phyloP scores from a whole-genome alignment of 768 basidiomycete genomes.

The Trametes cingulata region DNA sequence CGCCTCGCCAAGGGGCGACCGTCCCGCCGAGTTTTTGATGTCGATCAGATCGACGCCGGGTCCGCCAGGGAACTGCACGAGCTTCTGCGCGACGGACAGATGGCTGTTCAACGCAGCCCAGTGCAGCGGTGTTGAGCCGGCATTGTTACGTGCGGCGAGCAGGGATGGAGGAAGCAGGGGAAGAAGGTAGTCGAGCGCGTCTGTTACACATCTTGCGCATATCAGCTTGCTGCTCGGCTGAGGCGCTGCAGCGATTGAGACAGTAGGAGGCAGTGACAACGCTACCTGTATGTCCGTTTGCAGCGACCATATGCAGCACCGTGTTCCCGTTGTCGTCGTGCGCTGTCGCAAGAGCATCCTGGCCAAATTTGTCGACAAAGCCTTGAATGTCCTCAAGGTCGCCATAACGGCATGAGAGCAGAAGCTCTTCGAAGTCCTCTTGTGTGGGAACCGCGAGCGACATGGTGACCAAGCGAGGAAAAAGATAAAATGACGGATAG shows the following conservation, averaged over 20 bases:
- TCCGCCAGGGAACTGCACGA: conserved; percentile 57
- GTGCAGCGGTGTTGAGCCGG: conserved; percentile 84
- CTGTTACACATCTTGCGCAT: conserved; percentile 54
- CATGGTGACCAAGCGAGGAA: neutral
- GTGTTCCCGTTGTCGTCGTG: conserved; percentile 81
- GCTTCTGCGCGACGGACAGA: conserved; percentile 56
- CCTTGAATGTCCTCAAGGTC: conserved; percentile 76
- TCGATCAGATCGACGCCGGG: conserved; percentile 73
- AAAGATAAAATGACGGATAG: neutral
- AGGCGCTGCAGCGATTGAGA: neutral
- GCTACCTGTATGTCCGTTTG: conserved; percentile 87
- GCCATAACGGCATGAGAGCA: conserved; percentile 86
- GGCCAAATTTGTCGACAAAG: conserved; percentile 63
- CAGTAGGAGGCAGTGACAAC: conserved; percentile 8
- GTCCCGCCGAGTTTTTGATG: conserved; percentile 70
- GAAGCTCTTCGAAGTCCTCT: conserved; percentile 67
- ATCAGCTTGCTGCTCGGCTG: conserved; percentile 36
- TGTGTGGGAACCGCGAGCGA: conserved; percentile 16
- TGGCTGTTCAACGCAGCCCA: conserved; percentile 91
- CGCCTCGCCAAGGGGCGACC: conserved; percentile 79
- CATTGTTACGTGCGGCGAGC: conserved; percentile 61
- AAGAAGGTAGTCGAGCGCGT: conserved; percentile 74
- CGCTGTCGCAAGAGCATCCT: conserved; percentile 45
- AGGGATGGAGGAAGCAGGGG: conserved; percentile 55
- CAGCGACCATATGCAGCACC: conserved; percentile 83